phyloP scores from a whole-genome alignment of 768 basidiomycete species.

The Tylopilus plumbeoviolaceoides region DNA sequence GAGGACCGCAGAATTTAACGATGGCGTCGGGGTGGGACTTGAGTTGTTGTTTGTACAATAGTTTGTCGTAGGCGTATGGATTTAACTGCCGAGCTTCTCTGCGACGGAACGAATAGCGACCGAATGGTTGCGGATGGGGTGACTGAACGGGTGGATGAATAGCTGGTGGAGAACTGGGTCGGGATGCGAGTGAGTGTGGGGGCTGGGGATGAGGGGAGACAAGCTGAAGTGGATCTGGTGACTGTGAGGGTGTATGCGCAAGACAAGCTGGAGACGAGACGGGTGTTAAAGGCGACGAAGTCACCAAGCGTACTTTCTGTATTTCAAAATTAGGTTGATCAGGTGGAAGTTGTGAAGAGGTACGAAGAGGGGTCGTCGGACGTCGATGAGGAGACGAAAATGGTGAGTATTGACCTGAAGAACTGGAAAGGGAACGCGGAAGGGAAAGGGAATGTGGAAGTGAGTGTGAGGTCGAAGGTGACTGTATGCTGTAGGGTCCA shows the following conservation, averaged over 20 bases:
- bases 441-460: background rate
- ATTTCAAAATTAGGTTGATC: slow-evolving; percentile 2
- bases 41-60: slow-evolving; percentile 49
- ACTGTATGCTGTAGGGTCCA: background rate
- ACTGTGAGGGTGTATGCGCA: slow-evolving; percentile 9
- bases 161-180: background rate
- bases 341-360: slow-evolving; percentile 11
- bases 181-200: background rate
- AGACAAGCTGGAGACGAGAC: slow-evolving; percentile 12
- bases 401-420: slow-evolving; percentile 10
- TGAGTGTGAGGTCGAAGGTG: background rate
- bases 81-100: slow-evolving; percentile 54
- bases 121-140: slow-evolving; percentile 9
- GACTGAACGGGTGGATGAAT: background rate
- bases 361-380: slow-evolving; percentile 17
- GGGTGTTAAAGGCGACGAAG: slow-evolving; percentile 24
- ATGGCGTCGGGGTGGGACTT: slow-evolving; percentile 63
- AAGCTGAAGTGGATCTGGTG: slow-evolving; percentile 23
- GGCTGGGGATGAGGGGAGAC: slow-evolving; percentile 3
- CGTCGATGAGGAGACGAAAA: slow-evolving; percentile 14
- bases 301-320: background rate
- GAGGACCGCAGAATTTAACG: slow-evolving; percentile 44
- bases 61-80: slow-evolving; percentile 58
- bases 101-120: slow-evolving; percentile 52
- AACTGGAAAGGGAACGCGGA: slow-evolving; percentile 13